These are phyloP conservation scores for Pseudisothecium myosuroides DNA, from an alignment of 225 moss, liverwort and hornwort genomes.

Conservation along the genomic window DNA sequence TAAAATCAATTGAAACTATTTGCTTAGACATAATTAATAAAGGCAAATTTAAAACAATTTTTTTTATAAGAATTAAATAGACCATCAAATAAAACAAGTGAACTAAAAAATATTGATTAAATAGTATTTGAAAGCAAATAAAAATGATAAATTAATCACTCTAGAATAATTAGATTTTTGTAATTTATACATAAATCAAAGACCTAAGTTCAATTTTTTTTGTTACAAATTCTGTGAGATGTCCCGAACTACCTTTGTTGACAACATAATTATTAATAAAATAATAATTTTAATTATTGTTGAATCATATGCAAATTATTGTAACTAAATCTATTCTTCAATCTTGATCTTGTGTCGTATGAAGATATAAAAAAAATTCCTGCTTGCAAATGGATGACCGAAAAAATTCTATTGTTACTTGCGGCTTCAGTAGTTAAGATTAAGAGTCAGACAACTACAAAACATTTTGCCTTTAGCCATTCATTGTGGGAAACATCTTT, in stretches of 20 bases:
- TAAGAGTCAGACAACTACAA: neutral
- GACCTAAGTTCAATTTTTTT: neutral
- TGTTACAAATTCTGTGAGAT: neutral
- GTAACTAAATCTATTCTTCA: neutral
- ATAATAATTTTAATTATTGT: neutral
- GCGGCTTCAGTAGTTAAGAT: neutral
- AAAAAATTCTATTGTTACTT: neutral
- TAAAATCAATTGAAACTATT: no score
- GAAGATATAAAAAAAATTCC: neutral
- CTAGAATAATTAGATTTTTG: no score
- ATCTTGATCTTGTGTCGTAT: no score
- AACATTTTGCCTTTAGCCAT: neutral
- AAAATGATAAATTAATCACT: neutral
- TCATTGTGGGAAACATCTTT: neutral
- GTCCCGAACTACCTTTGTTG: rapidly evolving
- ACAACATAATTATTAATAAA: no score
- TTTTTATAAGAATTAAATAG: neutral
- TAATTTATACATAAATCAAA: neutral
- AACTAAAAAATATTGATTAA: neutral
- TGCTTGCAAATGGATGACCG: neutral
- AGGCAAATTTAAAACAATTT: neutral
- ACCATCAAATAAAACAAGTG: neutral
- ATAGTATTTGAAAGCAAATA: neutral
- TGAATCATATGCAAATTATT: neutral
- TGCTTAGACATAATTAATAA: rapidly evolving